These are phyloP conservation scores for Chalciporus chontae DNA, from an alignment of 768 basidiomycete genomes.

Conservation along the genomic window DNA sequence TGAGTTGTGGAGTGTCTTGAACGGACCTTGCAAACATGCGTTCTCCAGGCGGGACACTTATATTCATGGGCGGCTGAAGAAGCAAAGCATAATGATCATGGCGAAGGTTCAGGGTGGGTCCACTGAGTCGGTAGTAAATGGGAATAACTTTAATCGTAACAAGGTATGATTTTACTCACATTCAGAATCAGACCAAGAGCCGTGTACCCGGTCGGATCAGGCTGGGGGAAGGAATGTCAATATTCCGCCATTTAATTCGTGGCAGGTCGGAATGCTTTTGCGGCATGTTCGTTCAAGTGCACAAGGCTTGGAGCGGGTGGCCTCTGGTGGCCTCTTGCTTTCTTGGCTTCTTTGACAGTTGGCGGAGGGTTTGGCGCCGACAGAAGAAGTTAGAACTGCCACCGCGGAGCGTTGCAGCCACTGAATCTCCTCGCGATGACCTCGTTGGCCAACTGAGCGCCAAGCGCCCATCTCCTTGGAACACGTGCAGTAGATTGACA, in stretches of 20 bases:
- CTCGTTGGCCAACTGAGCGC: not conserved
- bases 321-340: not conserved
- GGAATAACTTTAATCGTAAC: not conserved
- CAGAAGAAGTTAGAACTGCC: not conserved
- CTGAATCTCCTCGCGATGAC: not conserved
- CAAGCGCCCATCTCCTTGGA: no score
- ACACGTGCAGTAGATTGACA: no score
- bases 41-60: not conserved
- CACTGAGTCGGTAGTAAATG: not conserved
- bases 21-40: conserved; percentile 15
- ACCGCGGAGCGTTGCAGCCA: not conserved
- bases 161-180: no score
- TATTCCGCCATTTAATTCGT: not conserved
- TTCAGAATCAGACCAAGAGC: no score
- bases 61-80: conserved; percentile 5
- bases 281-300: not conserved
- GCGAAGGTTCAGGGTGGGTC: conserved; percentile 7
- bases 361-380: not conserved
- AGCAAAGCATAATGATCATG: not conserved
- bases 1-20: not conserved
- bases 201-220: no score
- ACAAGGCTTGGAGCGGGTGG: not conserved
- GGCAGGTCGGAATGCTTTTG: not conserved
- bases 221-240: not conserved
- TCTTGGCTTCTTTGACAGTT: not conserved